Evolutionary conservation across 108 stramenopile species (phyloP), one percentile per base, ranked within the genome.

Genomic region (Skeletonema menzelii): DNA sequence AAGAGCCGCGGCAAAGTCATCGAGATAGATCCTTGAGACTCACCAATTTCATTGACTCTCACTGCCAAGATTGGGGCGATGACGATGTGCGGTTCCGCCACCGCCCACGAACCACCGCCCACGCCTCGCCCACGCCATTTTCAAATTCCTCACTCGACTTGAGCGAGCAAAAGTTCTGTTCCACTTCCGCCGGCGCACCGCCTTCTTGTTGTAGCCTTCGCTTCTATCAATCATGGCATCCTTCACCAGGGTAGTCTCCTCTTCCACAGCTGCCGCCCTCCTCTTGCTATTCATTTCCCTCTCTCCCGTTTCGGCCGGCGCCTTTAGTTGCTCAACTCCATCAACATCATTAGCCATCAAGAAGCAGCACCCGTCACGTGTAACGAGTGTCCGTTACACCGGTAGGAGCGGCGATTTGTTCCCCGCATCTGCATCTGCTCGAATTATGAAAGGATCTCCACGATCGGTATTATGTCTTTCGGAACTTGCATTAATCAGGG

Each of bases 231-330:
- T 53, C 49, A 53, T 53, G 49, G n/a, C 49, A 53, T 6, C 49
- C 8, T 20, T 22, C 49, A 24, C 19, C 49, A 53, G 1, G 20
- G 22, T 10, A 2, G 17, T 22, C 49, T 67, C 66, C 31, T 28
- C 42, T n/a, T 42, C 64, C 15, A 1, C 62, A 27, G 24, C 37
- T 30, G 35, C 27, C 22, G 26, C 44, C 27, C 44, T 75, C 53
- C 44, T 75, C 61, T 19, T 75, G 20, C 19, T 57, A 11, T 34
- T 75, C 14, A 35, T 68, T 5, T 76, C 75, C 24, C 42, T 63
- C 3, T 57, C 68, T 38, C 75, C 75, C 4, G 75, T 63, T 56
- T 69, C 58, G 14, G 75, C 75, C 8, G 59, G 62, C 7, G 75
- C 75, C 13, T 76, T 76, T 53, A 70, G 60, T 22, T 65, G 40